Evolutionary conservation across 139 green algal genomes (phyloP).

Genomic region (Tetradesmus lagerheimii): DNA sequence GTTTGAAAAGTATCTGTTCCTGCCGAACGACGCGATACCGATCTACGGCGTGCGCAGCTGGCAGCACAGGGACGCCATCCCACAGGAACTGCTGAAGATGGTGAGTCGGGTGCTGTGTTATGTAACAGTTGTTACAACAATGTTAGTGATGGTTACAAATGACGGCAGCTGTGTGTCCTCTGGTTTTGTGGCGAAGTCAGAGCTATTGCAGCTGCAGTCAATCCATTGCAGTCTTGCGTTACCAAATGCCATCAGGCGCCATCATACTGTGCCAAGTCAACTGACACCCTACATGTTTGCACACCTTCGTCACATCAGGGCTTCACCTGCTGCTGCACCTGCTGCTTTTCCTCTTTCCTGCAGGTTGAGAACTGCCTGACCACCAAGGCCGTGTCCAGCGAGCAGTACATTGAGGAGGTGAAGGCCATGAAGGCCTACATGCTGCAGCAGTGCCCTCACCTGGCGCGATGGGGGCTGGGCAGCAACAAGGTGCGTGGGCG

Average conservation of each 20-base stretch:
- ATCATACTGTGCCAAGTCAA: too few relatives aligned
- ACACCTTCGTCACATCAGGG: too few relatives aligned
- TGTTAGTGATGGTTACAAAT: not conserved
- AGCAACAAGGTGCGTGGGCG: conserved; percentile 47
- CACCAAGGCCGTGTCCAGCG: conserved; percentile 47
- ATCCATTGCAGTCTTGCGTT: too few relatives aligned
- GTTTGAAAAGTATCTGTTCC: conserved; percentile 54
- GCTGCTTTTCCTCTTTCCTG: not conserved
- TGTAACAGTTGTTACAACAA: not conserved
- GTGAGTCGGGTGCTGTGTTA: conserved; percentile 11
- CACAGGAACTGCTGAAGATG: conserved; percentile 50
- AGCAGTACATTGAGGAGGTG: conserved; percentile 51
- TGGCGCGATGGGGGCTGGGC: conserved; percentile 47
- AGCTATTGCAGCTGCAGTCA: too few relatives aligned
- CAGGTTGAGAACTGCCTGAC: conserved; percentile 57
- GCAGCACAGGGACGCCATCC: conserved; percentile 46
- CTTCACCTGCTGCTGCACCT: too few relatives aligned
- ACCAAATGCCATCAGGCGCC: too few relatives aligned
- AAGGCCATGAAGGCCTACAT: conserved; percentile 45
- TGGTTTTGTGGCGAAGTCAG: too few relatives aligned
- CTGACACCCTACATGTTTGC: too few relatives aligned
- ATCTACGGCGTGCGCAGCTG: conserved; percentile 44
- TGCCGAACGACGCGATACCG: conserved; percentile 48
- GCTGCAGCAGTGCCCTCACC: conserved; percentile 48
- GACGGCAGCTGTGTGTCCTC: too few relatives aligned